These are phyloP conservation scores for Takashimella koratensis DNA, from an alignment of 1,284 basidiomycete species.

Conservation along the genomic window DNA sequence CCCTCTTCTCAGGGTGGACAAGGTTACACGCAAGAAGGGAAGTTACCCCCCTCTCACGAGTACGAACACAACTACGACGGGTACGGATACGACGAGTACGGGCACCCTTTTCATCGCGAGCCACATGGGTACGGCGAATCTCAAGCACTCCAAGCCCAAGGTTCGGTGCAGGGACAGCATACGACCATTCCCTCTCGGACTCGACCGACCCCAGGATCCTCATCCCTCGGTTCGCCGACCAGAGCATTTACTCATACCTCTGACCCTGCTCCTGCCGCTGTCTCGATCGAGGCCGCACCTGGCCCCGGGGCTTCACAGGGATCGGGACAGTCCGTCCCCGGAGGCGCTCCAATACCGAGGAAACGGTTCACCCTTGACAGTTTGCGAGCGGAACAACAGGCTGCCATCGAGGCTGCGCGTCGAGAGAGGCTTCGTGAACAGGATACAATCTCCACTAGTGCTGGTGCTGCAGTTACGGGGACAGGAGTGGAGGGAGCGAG, in stretches of 20 bases:
- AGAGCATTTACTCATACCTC: neutral
- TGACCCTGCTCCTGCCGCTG: neutral
- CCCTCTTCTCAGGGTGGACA: neutral
- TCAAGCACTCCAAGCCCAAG: neutral
- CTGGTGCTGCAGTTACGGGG: too few relatives aligned
- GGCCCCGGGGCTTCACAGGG: too few relatives aligned
- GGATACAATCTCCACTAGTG: too few relatives aligned
- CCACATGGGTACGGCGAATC: too few relatives aligned
- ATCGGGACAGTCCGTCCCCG: too few relatives aligned
- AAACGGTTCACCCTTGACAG: slow-evolving; percentile 4
- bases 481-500: too few relatives aligned
- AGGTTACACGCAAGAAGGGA: neutral
- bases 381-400: slow-evolving; percentile 13
- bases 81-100: neutral
- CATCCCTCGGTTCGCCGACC: neutral
- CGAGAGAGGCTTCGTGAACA: neutral
- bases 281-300: neutral
- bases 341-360: neutral
- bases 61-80: neutral
- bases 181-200: neutral
- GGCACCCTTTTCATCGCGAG: neutral
- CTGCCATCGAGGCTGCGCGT: slow-evolving; percentile 15
- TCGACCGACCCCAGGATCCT: neutral
- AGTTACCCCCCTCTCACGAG: neutral
- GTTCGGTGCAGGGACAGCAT: neutral